phyloP scores from a whole-genome alignment of 352 stramenopile species.

The Globisporangium spinosum region DNA sequence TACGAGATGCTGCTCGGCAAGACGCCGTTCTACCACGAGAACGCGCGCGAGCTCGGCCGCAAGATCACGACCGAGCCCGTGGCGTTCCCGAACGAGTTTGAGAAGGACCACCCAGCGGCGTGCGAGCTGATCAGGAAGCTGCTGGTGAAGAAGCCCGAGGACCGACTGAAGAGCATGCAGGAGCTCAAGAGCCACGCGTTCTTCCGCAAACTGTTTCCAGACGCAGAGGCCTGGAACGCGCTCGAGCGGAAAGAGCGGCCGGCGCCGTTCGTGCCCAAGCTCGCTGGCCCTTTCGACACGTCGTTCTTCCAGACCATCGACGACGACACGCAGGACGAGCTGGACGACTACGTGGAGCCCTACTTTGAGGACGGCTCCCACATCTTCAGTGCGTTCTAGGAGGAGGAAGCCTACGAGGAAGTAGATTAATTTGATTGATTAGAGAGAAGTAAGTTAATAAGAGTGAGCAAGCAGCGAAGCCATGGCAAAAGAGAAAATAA shows the following conservation, averaged over 20 bases:
- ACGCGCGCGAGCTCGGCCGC: slow-evolving; percentile 70
- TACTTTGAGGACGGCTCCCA: slow-evolving; percentile 70
- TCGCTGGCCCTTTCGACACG: slow-evolving; percentile 62
- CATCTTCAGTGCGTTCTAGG: slow-evolving; percentile 57
- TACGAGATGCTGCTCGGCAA: slow-evolving; percentile 83
- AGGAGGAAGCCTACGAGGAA: slow-evolving; percentile 3
- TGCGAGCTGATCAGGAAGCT: slow-evolving; percentile 57
- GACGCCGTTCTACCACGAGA: slow-evolving; percentile 87
- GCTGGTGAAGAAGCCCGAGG: slow-evolving; percentile 51
- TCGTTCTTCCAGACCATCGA: slow-evolving; percentile 65
- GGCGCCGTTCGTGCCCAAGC: slow-evolving; percentile 63
- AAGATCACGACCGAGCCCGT: slow-evolving; percentile 67
- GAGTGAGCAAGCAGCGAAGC: background rate
- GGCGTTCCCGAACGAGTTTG: slow-evolving; percentile 64
- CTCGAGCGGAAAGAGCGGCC: slow-evolving; percentile 36
- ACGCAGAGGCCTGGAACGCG: slow-evolving; percentile 33
- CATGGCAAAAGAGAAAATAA: slow-evolving; percentile 6
- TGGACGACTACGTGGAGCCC: slow-evolving; percentile 43
- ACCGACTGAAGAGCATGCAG: slow-evolving; percentile 37
- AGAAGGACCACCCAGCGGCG: slow-evolving; percentile 41
- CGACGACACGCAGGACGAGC: slow-evolving; percentile 48
- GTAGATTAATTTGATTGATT: background rate
- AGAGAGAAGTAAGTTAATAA: slow-evolving; percentile 1
- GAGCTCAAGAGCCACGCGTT: slow-evolving; percentile 61
- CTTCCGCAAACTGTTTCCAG: slow-evolving; percentile 40